Base-by-base conservation (phyloP, 1,284 basidiomycete species). In the Pseudozyma thailandica region DNA sequence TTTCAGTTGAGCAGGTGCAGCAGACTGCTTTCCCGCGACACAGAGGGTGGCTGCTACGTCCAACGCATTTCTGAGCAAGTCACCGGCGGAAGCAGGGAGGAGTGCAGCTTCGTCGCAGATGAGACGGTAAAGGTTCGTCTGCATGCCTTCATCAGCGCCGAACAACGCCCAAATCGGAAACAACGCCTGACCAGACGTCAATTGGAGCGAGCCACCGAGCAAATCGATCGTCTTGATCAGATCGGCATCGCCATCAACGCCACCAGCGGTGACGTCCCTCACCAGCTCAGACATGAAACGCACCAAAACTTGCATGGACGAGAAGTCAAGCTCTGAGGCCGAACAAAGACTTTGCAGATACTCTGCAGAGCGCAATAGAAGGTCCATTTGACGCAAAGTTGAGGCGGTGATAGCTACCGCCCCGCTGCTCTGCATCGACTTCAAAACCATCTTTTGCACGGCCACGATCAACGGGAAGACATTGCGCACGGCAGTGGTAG, bases 31-130 rank as follows among this genome's bases (percentile, higher is more conserved):
- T 30, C 61, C 53, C 16, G 57, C 52, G 8, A 60, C 42, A 28
- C 66, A 54, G 7, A 77, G 60, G 7, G 66, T 72, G 9, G 75
- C 73, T 16, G 62, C 65, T 1, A 68, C 47, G 12, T 65, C 47
- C 1, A 84, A 51, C 3, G 79, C 78, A 9, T 82, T 78, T 3
- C 65, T 49, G 21, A 85, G 70, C 20, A 74, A 30, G n/a, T 74
- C 63, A 18, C 47, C 30, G 10, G 53, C 44, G 25, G 45, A 45
- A 13, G 30, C 16, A 1, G 56, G 57, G 15, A 56, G 52, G 13
- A 47, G 5, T 26, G 48, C 38, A 13, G 52, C 27, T 42, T 71
- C 56, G 31, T 71, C 66, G 35, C 51, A 56, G 18, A 71, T 60
- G 44, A 71, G 52, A 48, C 61, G 60, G 38, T 48, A 71, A 16